phyloP scores from a whole-genome alignment of 1,139 yeast genomes.

The Protomyces inouyei region DNA sequence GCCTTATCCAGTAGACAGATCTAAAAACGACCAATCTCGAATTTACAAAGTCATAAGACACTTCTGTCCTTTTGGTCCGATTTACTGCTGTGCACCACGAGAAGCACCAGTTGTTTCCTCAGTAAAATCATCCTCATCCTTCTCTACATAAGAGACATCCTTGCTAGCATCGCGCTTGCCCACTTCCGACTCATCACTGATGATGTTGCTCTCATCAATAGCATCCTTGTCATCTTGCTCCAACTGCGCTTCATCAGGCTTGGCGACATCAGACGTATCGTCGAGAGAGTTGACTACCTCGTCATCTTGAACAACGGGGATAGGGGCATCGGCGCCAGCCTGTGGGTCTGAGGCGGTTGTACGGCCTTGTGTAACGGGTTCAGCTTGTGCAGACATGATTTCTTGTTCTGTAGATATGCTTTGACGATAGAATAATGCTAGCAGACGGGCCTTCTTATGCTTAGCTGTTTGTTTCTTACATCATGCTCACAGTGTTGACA shows the following conservation, averaged over 20 bases:
- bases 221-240: constrained; percentile 25
- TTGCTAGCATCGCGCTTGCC: constrained; percentile 10
- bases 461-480: too few species aligned
- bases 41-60: too few species aligned
- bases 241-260: constrained; percentile 11
- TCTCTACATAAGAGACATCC: constrained; percentile 7
- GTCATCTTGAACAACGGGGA: constrained; percentile 22
- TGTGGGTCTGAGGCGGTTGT: constrained; percentile 16
- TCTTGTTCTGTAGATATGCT: background rate
- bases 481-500: background rate
- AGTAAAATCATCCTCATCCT: constrained; percentile 16
- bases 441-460: too few species aligned
- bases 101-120: background rate
- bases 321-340: constrained; percentile 9
- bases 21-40: too few species aligned
- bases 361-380: constrained; percentile 18
- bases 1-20: too few species aligned
- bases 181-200: constrained; percentile 21
- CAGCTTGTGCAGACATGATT: constrained; percentile 16
- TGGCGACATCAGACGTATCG: constrained; percentile 13
- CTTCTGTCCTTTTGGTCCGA: too few species aligned
- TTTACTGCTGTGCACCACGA: background rate
- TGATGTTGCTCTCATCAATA: constrained; percentile 13
- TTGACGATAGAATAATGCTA: too few species aligned
- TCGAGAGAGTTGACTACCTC: constrained; percentile 11